phyloP scores from a whole-genome alignment of 2,329 filamentous ascomycete species.

The Tympanopsis confertula region DNA sequence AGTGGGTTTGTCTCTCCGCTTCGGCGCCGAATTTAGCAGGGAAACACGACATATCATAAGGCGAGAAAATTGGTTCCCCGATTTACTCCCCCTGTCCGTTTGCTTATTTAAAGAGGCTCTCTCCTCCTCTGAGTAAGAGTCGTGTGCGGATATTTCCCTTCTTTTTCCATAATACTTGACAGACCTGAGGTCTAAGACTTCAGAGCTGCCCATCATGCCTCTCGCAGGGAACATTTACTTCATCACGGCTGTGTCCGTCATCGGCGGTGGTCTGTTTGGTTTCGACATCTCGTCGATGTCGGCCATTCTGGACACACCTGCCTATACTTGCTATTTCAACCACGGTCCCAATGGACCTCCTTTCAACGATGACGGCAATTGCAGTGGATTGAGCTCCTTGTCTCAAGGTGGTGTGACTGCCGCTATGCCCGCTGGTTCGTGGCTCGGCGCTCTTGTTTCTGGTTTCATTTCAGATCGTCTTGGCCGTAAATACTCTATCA shows the following conservation, averaged over 20 bases:
- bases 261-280: slow-evolving; percentile 27
- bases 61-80: too few relatives aligned
- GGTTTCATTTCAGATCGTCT: slow-evolving; percentile 42
- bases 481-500: slow-evolving; percentile 34
- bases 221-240: slow-evolving; percentile 28
- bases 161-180: too few relatives aligned
- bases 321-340: slow-evolving; percentile 30
- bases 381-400: slow-evolving; percentile 35
- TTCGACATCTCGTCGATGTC: slow-evolving; percentile 34
- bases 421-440: slow-evolving; percentile 61
- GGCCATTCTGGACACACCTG: slow-evolving; percentile 27
- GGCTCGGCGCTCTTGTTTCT: slow-evolving; percentile 48
- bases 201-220: too few relatives aligned
- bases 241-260: slow-evolving; percentile 28
- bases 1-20: too few relatives aligned
- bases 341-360: slow-evolving; percentile 8
- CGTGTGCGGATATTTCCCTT: too few relatives aligned
- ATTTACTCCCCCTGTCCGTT: too few relatives aligned
- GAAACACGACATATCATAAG: too few relatives aligned
- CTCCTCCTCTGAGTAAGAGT: too few relatives aligned
- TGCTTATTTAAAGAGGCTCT: too few relatives aligned
- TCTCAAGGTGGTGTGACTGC: slow-evolving; percentile 56
- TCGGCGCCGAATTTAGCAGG: too few relatives aligned
- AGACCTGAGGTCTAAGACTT: too few relatives aligned
- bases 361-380: slow-evolving; percentile 23